Base-by-base conservation (phyloP, 306 rosid species). In the Senna tora region DNA sequence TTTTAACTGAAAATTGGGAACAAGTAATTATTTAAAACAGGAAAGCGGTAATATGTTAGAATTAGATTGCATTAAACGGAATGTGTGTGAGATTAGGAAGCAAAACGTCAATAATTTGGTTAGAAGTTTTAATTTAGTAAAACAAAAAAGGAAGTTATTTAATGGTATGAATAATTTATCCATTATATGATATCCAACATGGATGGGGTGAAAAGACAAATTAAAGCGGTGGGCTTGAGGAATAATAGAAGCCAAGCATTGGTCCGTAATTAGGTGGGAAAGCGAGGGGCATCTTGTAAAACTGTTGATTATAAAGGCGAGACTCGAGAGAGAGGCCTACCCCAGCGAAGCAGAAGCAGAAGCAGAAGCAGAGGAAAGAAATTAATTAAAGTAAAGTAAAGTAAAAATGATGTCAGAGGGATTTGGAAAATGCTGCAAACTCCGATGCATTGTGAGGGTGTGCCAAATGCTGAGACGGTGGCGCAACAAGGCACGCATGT, bases 401-500 rank as follows among this genome's bases (percentile, higher is more conserved):
- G n/a, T n/a, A n/a, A n/a, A n/a, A n/a, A n/a, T n/a, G n/a, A n/a
- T 89, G 96, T 75, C 95, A 28, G 38, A 75, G 12, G 65, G 39
- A 34, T 12, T 5, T 28, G 49, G 30, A 19, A 94, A 89, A 74
- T 88, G 97, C 90, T 86, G 92, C 87, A 87, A 85, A 80, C 91
- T 91, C 88, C 87, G 96, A 22, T 96, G 92, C 96, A 94, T 94
- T 78, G 99, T 94, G 3, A 70, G 91, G 62, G 90, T 94, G 36
- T 89, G 93, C 7, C 99, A 91, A 75, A 82, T 94, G 96, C 87
- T 94, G 7, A 79, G 89, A 13, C 83, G 89, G 74, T 94, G 99
- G 99, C 88, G 99, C 73, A 85, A 79, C 87, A 91, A 91, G 81
- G 96, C 96, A 0, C 82, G 91, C 39, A 78, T 76, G 63, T 89